These are phyloP conservation scores for Linnemannia elongata DNA, from an alignment of 192 early-diverging fungal genomes.

Conservation along the genomic window DNA sequence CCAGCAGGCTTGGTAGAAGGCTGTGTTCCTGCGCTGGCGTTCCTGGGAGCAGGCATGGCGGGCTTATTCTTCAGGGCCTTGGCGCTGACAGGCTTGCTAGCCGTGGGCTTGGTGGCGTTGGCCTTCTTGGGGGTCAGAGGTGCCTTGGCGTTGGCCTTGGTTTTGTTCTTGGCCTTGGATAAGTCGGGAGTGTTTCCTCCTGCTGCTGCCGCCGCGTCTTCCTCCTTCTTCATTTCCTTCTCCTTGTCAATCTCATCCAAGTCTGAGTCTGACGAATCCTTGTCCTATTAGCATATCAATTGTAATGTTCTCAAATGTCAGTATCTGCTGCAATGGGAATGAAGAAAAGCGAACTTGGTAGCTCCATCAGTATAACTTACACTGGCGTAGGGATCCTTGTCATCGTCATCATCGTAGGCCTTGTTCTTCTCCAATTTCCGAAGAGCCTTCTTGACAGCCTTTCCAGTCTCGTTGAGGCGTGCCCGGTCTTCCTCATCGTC, in stretches of 20 bases:
- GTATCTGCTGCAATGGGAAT: background rate
- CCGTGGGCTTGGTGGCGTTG: conserved; percentile 24
- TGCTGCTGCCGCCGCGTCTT: conserved; percentile 5
- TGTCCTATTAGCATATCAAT: conserved; percentile 10
- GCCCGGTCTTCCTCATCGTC: conserved; percentile 51
- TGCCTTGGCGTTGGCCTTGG: conserved; percentile 59
- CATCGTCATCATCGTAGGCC: conserved; percentile 73
- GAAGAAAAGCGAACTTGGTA: background rate
- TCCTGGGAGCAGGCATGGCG: conserved; percentile 49
- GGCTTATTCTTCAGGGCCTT: conserved; percentile 24
- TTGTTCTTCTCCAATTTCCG: conserved; percentile 73
- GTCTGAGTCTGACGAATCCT: conserved; percentile 46
- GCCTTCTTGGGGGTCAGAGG: conserved; percentile 63
- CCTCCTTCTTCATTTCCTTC: conserved; percentile 41
- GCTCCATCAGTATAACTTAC: conserved; percentile 26
- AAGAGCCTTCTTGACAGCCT: conserved; percentile 74
- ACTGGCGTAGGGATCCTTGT: conserved; percentile 69
- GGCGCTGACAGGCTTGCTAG: conserved; percentile 34
- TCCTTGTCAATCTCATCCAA: conserved; percentile 54
- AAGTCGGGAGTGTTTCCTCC: conserved; percentile 13
- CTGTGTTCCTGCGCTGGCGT: conserved; percentile 54
- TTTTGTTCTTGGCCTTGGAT: conserved; percentile 40
- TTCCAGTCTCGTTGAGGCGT: conserved; percentile 58
- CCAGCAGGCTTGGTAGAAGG: background rate
- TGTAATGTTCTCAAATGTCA: background rate